phyloP scores from a whole-genome alignment of 306 rosid genomes.

The Luffa aegyptiaca region DNA sequence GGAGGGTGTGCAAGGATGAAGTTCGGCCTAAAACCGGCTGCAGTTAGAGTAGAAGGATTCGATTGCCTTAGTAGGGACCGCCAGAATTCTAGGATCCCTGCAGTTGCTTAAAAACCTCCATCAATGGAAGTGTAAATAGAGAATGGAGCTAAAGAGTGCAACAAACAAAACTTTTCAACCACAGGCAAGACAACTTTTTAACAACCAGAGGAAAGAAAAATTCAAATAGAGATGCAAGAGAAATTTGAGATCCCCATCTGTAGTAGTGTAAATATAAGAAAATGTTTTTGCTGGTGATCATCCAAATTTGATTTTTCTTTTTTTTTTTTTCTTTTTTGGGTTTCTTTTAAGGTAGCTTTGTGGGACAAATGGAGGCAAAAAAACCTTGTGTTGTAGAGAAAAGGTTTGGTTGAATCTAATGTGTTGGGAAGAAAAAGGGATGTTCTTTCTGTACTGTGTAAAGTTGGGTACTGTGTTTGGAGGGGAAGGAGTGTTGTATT shows the following conservation, averaged over 20 bases:
- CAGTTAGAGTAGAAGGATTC: constrained; percentile 94
- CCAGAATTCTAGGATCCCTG: constrained; percentile 76
- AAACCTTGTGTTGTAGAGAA: constrained; percentile 41
- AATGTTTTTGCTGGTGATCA: constrained; percentile 27
- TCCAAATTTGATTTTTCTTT: constrained; percentile 16
- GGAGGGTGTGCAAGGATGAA: constrained; percentile 62
- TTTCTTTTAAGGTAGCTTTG: constrained; percentile 26
- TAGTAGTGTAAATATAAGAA: constrained; percentile 29
- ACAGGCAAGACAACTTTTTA: constrained; percentile 18
- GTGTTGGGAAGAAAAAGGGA: constrained; percentile 18
- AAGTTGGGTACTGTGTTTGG: background rate
- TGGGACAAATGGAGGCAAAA: constrained; percentile 1
- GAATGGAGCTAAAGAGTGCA: constrained; percentile 43
- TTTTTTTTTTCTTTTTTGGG: constrained; percentile 26
- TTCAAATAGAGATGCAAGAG: constrained; percentile 22
- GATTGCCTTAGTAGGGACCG: constrained; percentile 79
- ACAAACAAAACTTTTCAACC: constrained; percentile 6
- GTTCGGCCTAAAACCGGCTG: constrained; percentile 64
- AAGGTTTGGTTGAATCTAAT: constrained; percentile 25
- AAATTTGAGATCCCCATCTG: constrained; percentile 17
- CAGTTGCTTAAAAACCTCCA: constrained; percentile 49
- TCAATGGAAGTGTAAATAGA: constrained; percentile 61
- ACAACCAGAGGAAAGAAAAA: constrained; percentile 34
- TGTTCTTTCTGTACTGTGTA: constrained; percentile 32
- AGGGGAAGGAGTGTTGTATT: constrained; percentile 8